Conservation (phyloP, 495 filamentous ascomycete genomes). For the Cudoniella acicularis region DNA sequence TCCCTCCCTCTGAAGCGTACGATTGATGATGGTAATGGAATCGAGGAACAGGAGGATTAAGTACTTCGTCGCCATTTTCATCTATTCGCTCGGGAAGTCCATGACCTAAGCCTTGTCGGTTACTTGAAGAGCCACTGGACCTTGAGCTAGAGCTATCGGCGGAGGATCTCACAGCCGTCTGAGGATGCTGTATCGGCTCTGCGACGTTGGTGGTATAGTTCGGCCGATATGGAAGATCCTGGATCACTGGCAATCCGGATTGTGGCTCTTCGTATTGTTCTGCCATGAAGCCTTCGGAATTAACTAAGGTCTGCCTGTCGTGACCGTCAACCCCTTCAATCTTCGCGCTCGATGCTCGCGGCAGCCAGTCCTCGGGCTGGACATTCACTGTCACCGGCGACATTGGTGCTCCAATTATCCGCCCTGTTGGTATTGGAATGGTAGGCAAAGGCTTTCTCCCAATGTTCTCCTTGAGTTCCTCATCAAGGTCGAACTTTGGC, state of each 20-base stretch:
- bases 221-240: constrained; percentile 31
- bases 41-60: constrained; percentile 37
- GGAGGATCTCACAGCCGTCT: constrained; percentile 39
- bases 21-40: constrained; percentile 54
- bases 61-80: constrained; percentile 7
- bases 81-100: constrained; percentile 10
- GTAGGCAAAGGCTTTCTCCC: constrained; percentile 26
- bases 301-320: constrained; percentile 26
- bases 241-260: constrained; percentile 19
- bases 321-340: constrained; percentile 32
- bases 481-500: constrained; percentile 14
- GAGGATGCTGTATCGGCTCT: constrained; percentile 36
- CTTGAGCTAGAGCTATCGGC: constrained; percentile 35
- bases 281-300: not conserved
- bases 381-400: constrained; percentile 41
- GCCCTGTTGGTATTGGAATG: constrained; percentile 19
- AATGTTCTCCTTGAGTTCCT: constrained; percentile 22
- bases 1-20: constrained; percentile 12
- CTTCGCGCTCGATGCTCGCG: constrained; percentile 31
- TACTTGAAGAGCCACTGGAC: constrained; percentile 15
- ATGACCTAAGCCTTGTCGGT: not conserved
- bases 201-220: constrained; percentile 32
- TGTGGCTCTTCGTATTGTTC: not conserved
- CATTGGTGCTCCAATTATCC: constrained; percentile 35
- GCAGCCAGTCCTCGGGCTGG: constrained; percentile 28